A percentile compares a stretch with the other conserved stretches of the same genome.
These are phyloP conservation scores for Glutinoglossum americanum DNA, from an alignment of 495 filamentous ascomycete genomes.

Conservation along the genomic window DNA sequence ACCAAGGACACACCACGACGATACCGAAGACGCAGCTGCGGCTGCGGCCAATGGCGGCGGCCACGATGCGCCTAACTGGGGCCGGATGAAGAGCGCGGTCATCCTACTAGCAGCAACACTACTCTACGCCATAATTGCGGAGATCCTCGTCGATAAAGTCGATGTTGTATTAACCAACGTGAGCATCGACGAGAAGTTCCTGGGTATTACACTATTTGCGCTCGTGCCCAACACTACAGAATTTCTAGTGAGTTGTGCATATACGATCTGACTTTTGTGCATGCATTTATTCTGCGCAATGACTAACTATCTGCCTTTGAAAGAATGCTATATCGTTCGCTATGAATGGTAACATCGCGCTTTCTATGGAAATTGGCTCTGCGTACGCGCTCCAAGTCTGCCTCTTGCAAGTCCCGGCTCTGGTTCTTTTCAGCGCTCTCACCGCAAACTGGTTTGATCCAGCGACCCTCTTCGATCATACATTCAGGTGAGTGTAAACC, in stretches of 20 bases:
- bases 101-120: slow-evolving; percentile 80
- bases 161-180: slow-evolving; percentile 80
- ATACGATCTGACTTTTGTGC: neutral
- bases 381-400: slow-evolving; percentile 95
- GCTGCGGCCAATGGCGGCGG: slow-evolving; percentile 36
- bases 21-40: slow-evolving; percentile 22
- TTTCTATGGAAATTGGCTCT: slow-evolving; percentile 97
- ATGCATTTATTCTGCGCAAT: neutral
- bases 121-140: slow-evolving; percentile 85
- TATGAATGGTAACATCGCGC: slow-evolving; percentile 99
- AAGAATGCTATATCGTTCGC: slow-evolving; percentile 98
- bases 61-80: slow-evolving; percentile 97
- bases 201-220: slow-evolving; percentile 92
- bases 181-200: slow-evolving; percentile 90
- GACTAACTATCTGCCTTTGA: neutral
- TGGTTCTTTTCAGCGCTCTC: slow-evolving; percentile 77
- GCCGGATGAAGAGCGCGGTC: slow-evolving; percentile 66
- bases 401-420: slow-evolving; percentile 82
- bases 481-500: slow-evolving; percentile 40
- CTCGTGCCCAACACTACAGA: slow-evolving; percentile 96
- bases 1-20: slow-evolving; percentile 13
- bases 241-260: slow-evolving; percentile 61
- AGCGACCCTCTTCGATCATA: slow-evolving; percentile 44
- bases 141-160: slow-evolving; percentile 91
- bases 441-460: slow-evolving; percentile 23